A percentile compares a stretch with the other conserved stretches of the same genome.
Conservation (phyloP, 2,329 filamentous ascomycete species). For the Apiospora marii region DNA sequence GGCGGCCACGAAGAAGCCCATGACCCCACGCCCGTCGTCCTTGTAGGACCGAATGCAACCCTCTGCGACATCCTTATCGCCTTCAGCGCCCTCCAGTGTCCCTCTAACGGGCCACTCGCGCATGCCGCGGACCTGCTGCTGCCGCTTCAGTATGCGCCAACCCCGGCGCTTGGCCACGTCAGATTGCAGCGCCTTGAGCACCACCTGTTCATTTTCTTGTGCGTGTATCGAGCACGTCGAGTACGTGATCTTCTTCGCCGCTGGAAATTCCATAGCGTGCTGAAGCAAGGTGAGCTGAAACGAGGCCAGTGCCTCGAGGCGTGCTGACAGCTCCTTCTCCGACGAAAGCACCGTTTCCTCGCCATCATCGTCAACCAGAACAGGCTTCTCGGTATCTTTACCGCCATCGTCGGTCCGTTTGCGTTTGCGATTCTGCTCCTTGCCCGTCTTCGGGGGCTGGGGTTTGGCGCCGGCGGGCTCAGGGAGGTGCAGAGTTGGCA, state of each 20-base stretch:
- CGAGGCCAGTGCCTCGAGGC: constrained; percentile 76
- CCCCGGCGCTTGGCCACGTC: constrained; percentile 70
- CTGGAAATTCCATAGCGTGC: constrained; percentile 85
- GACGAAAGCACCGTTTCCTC: constrained; percentile 59
- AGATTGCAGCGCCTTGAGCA: constrained; percentile 74
- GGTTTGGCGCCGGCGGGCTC: constrained; percentile 41
- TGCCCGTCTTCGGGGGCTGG: constrained; percentile 49
- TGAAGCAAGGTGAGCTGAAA: constrained; percentile 85
- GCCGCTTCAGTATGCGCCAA: constrained; percentile 78
- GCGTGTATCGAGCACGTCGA: constrained; percentile 92
- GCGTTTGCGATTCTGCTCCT: constrained; percentile 51
- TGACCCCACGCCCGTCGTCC: constrained; percentile 81
- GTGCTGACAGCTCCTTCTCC: constrained; percentile 64
- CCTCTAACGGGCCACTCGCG: constrained; percentile 76
- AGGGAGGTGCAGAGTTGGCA: constrained; percentile 71
- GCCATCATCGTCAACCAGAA: constrained; percentile 65
- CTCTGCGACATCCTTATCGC: constrained; percentile 66
- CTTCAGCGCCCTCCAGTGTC: constrained; percentile 55
- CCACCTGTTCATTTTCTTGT: constrained; percentile 89
- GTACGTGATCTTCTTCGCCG: constrained; percentile 81
- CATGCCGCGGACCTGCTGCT: constrained; percentile 80
- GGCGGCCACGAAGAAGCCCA: constrained; percentile 95
- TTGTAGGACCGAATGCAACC: constrained; percentile 85
- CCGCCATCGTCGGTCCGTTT: constrained; percentile 50
- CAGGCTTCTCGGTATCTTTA: constrained; percentile 34